phyloP scores from a whole-genome alignment of 2,329 filamentous ascomycete genomes.

The Xylariaceae sp. region DNA sequence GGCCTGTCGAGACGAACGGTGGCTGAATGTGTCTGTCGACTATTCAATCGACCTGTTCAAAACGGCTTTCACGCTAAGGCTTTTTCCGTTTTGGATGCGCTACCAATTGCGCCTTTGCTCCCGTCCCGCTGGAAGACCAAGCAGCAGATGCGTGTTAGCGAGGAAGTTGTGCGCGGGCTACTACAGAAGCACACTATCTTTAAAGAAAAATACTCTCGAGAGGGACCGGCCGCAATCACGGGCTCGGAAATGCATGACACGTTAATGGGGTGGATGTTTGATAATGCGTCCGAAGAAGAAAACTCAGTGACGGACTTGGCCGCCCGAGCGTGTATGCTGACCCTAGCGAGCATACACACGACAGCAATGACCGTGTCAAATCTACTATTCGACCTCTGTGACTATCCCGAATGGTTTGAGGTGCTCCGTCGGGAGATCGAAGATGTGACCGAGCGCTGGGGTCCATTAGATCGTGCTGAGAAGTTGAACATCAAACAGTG shows the following conservation, averaged over 20 bases:
- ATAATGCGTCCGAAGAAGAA: neutral
- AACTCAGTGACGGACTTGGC: neutral
- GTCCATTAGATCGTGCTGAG: conserved; percentile 1
- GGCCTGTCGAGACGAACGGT: neutral
- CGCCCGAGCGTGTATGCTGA: neutral
- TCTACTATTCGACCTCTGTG: conserved; percentile 6
- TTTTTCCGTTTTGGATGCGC: neutral
- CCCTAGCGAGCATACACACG: conserved; percentile 1
- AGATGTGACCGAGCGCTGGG: neutral
- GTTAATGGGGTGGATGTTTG: neutral
- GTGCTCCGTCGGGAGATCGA: neutral
- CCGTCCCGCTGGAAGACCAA: neutral
- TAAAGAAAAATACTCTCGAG: neutral
- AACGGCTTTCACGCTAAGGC: neutral
- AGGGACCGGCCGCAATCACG: neutral
- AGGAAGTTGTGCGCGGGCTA: neutral
- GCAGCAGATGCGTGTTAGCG: neutral
- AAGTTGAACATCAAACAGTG: neutral
- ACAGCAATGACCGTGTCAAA: conserved; percentile 8
- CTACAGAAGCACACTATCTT: neutral
- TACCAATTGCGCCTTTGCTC: neutral
- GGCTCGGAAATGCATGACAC: neutral
- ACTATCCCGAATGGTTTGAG: neutral
- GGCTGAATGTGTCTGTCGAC: neutral
- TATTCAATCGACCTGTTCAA: neutral